Base-by-base conservation (phyloP, 805 yeast species). In the Blastobotrys attinorum region DNA sequence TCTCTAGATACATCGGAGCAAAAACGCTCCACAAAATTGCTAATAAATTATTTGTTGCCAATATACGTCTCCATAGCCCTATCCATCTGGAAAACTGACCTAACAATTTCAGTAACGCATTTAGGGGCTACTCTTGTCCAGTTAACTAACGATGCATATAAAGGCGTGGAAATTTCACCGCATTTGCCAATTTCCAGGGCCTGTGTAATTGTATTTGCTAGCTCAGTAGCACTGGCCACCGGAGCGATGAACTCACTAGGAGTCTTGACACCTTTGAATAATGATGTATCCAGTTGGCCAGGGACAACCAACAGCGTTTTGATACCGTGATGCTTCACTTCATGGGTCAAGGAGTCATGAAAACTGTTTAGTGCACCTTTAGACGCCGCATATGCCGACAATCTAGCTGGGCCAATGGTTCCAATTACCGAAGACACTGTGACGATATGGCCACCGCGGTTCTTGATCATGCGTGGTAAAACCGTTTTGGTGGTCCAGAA, bases 361-460 rank as follows among this genome's bases (percentile, higher is more conserved):
- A 88, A 64, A 0, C 89, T 86, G 40, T 87, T 77, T 22, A 86
- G 63, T 0, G 94, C 97, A 0, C 94, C 82, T 59, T 90, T 90
- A 10, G 95, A 75, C 0, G 97, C 96, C 0, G 96, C 95, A 57
- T 90, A 90, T 0, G 84, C 84, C 21, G 52, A 40, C 44, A 85
- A 67, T 22, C 82, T 68, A 5, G 95, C 89, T 0, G 97, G 97
- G 0, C 94, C 75, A 70, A 85, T 72, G 48, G 81, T 78, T 0
- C 96, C 97, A 43, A 90, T 66, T 0, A 85, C 86, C 0, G 96
- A 87, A 0, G 94, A 84, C 25, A 90, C 69, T 2, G 89, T 83
- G 22, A 90, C 77, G 15, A 90, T 71, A 58, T 79, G 83, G 17
- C 39, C 39, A 38, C 90, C 65, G 45, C 71, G 67, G 16, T 56